Evolutionary conservation across 352 stramenopile genomes (phyloP), one percentile per base, ranked within the genome.

Genomic region (Phytophthora melonis): DNA sequence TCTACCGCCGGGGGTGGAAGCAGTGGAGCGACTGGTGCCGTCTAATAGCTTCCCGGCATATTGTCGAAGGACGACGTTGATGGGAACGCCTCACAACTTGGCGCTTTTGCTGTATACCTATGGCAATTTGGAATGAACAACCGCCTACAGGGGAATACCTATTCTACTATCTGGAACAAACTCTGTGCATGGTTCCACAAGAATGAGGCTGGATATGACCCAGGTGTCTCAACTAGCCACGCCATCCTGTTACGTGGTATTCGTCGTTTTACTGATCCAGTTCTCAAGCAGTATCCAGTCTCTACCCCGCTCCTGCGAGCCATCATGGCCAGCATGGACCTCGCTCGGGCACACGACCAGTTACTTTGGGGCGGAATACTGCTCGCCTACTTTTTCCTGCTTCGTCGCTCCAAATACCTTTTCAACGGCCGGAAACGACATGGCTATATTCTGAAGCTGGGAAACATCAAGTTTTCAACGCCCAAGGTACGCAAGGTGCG

Each of bases 111-210:
- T 2, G 54, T 76, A 1, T 76, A 73, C 23, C 47, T 70, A 10
- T 76, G 72, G 67, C 23, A 39, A 10, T 74, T 56, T 25, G 72
- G 68, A 0, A 70, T 63, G 58, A 76, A 76, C 39, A 7, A 13
- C 7, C 5, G 21, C 14, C 14, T 5, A 5, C n/a, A 56, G 5
- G 72, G 55, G 1, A 79, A 79, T 34, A 23, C 49, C 3, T 73
- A 76, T 18, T 56, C 43, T 1, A 79, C 72, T 1, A 74, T 79
- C n/a, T 56, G 53, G 4, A n/a, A 30, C 7, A 76, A 79, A 52
- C 14, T 76, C 5, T 60, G 66, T 14, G 62, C 58, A 2, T 75
- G 67, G 66, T 72, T 50, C 27, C 72, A 79, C 30, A 50, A 58
- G 1, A 63, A 62, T 21, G 18, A 60, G 21, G 21, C 27, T 6